A percentile compares a stretch with the other conserved stretches of the same genome.
These are phyloP conservation scores for Pleurotus tuber-regium DNA, from an alignment of 768 basidiomycete genomes.

Conservation along the genomic window DNA sequence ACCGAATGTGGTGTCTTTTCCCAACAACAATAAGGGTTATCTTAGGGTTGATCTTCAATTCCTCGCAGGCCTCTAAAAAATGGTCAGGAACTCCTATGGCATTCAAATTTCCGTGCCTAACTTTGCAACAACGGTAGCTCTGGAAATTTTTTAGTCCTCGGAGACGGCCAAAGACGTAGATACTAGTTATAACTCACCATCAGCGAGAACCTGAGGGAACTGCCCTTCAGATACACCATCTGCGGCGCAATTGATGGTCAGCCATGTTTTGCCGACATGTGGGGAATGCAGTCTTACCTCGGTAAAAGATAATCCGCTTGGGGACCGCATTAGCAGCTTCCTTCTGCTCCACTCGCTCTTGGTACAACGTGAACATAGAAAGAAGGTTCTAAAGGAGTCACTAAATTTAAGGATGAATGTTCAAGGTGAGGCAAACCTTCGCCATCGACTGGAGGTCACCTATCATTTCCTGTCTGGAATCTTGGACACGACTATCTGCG, in stretches of 20 bases:
- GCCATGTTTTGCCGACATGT: constrained; percentile 12
- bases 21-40: constrained; percentile 81
- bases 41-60: constrained; percentile 54
- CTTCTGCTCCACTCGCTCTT: constrained; percentile 47
- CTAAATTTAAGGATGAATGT: neutral
- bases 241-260: constrained; percentile 27
- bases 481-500: constrained; percentile 61
- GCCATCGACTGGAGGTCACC: constrained; percentile 66
- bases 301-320: constrained; percentile 72
- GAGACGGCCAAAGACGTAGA: neutral
- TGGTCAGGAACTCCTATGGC: too few species aligned
- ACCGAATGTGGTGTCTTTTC: constrained; percentile 68
- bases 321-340: constrained; percentile 40
- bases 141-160: constrained; percentile 18
- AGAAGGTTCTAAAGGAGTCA: constrained; percentile 44
- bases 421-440: constrained; percentile 40
- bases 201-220: constrained; percentile 50
- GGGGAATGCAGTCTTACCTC: constrained; percentile 41
- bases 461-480: constrained; percentile 73
- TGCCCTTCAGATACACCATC: constrained; percentile 58
- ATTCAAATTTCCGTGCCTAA: constrained; percentile 26
- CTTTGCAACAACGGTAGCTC: constrained; percentile 63
- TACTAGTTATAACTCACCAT: constrained; percentile 47
- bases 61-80: constrained; percentile 56
- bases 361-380: constrained; percentile 55